These are phyloP conservation scores for Polyplosphaeria fusca DNA, from an alignment of 495 filamentous ascomycete genomes.

Conservation along the genomic window DNA sequence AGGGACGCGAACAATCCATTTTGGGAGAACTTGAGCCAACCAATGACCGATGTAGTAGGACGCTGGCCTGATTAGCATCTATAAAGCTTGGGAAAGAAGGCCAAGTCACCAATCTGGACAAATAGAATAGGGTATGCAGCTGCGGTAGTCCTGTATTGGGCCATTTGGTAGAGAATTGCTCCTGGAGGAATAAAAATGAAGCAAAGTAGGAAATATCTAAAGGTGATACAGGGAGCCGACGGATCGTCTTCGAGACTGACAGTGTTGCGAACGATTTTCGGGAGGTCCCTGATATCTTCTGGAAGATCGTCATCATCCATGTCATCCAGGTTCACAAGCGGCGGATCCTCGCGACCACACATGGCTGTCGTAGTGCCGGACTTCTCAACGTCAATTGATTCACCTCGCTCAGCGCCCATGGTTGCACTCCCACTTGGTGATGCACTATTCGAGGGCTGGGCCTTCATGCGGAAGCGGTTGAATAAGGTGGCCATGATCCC, in stretches of 20 bases:
- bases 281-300: constrained; percentile 11
- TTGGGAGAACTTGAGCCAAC: constrained; percentile 50
- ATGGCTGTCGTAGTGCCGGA: too few species aligned
- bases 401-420: too few species aligned
- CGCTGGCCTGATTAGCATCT: constrained; percentile 7
- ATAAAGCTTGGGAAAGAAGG: background rate
- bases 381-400: too few species aligned
- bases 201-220: constrained; percentile 55
- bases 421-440: too few species aligned
- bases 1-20: constrained; percentile 47
- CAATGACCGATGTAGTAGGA: constrained; percentile 55
- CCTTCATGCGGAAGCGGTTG: too few species aligned
- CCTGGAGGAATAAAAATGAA: constrained; percentile 53
- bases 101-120: constrained; percentile 48
- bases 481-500: too few species aligned
- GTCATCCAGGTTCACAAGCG: too few species aligned
- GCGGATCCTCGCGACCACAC: too few species aligned
- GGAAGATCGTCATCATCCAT: background rate
- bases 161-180: constrained; percentile 54
- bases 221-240: constrained; percentile 51
- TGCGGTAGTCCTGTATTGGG: constrained; percentile 52
- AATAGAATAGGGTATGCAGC: constrained; percentile 59
- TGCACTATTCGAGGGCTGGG: too few species aligned
- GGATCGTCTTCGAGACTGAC: constrained; percentile 55
- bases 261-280: constrained; percentile 47